Evolutionary conservation across 768 basidiomycete genomes (phyloP).

Genomic region (Russula foetens): DNA sequence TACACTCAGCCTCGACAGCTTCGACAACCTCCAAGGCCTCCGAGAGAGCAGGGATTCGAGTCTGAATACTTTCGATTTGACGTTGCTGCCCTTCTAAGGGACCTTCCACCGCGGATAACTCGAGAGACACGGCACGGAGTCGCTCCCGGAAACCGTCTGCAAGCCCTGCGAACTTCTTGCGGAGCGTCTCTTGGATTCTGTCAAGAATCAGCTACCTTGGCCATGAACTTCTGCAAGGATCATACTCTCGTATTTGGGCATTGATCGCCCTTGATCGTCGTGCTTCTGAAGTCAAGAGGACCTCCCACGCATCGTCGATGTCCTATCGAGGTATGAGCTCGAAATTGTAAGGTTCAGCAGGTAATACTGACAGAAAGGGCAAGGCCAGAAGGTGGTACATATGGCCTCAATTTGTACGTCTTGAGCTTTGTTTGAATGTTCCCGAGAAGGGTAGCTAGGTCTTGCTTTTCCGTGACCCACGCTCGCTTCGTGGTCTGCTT

Average conservation of each 20-base stretch:
- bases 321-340: constrained; percentile 35
- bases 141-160: constrained; percentile 71
- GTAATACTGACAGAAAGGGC: constrained; percentile 41
- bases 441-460: constrained; percentile 77
- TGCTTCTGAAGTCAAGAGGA: constrained; percentile 65
- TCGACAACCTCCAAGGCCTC: constrained; percentile 46
- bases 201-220: not conserved
- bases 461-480: constrained; percentile 89
- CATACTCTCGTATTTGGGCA: constrained; percentile 81
- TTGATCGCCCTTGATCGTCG: constrained; percentile 75
- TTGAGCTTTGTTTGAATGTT: constrained; percentile 91
- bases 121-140: constrained; percentile 56
- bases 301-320: constrained; percentile 71
- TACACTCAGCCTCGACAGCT: constrained; percentile 66
- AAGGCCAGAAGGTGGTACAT: constrained; percentile 68
- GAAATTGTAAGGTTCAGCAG: not conserved
- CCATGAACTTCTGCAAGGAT: constrained; percentile 1
- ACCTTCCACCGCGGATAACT: constrained; percentile 68
- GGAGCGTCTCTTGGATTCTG: constrained; percentile 76
- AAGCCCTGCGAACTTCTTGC: constrained; percentile 68
- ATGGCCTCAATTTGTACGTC: constrained; percentile 83
- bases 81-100: constrained; percentile 78
- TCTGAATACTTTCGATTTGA: constrained; percentile 54
- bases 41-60: constrained; percentile 56
- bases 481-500: constrained; percentile 78